These are phyloP conservation scores for Incumbomyces delicatus DNA, from an alignment of 2,329 filamentous ascomycete genomes.

Conservation along the genomic window DNA sequence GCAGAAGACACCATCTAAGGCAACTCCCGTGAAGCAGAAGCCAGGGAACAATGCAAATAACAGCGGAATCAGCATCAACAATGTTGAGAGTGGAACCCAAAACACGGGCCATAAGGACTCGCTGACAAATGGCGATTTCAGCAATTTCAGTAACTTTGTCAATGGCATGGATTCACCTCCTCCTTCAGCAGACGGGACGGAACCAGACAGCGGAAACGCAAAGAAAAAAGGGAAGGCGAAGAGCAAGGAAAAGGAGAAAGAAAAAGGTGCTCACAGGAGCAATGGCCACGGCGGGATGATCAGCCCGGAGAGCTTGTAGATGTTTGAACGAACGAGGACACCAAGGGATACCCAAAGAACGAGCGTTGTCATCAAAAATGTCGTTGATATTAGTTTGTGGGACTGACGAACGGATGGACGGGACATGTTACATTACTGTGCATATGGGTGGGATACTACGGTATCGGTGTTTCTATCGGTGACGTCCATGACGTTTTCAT, in stretches of 20 bases:
- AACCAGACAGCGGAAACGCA: slow-evolving; percentile 23
- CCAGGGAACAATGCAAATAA: slow-evolving; percentile 35
- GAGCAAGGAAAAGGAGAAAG: slow-evolving; percentile 24
- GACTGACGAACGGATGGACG: no score
- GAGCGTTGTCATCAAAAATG: no score
- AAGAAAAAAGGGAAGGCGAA: slow-evolving; percentile 4
- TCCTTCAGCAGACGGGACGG: neutral
- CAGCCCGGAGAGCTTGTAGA: slow-evolving; percentile 61
- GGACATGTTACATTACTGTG: no score
- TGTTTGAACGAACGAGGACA: neutral
- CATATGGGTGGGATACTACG: no score
- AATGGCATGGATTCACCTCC: slow-evolving; percentile 6
- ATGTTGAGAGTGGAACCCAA: slow-evolving; percentile 19
- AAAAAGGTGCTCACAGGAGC: slow-evolving; percentile 17
- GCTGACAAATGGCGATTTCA: slow-evolving; percentile 11
- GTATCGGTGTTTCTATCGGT: no score
- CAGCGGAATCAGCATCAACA: slow-evolving; percentile 21
- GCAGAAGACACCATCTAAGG: slow-evolving; percentile 22
- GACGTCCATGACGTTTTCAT: no score
- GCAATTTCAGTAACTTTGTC: slow-evolving; percentile 1
- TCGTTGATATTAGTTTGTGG: no score
- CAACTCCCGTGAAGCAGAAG: slow-evolving; percentile 28
- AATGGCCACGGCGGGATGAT: slow-evolving; percentile 66
- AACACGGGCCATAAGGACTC: neutral
- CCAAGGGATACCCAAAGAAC: no score